Conservation (phyloP, 192 early-diverging fungal genomes). For the Coemansia sp. region DNA sequence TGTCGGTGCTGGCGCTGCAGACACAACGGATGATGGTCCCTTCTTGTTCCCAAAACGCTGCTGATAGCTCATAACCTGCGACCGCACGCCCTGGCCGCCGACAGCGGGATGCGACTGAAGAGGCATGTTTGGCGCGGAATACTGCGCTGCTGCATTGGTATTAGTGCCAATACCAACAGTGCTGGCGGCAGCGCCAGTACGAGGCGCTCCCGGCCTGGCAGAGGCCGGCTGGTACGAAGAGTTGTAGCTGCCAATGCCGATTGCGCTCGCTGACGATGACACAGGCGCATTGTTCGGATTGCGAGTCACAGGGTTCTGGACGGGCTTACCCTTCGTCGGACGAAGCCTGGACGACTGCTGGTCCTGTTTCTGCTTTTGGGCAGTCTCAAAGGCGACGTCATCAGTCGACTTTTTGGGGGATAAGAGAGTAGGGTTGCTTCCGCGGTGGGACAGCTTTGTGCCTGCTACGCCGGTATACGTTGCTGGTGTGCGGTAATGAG, state of each 20-base stretch:
- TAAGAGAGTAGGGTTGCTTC: slow-evolving; percentile 18
- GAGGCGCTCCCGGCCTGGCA: slow-evolving; percentile 16
- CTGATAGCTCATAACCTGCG: slow-evolving; percentile 49
- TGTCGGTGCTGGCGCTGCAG: slow-evolving; percentile 33
- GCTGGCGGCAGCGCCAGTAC: slow-evolving; percentile 46
- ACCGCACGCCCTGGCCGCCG: slow-evolving; percentile 29
- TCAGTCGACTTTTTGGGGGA: slow-evolving; percentile 32
- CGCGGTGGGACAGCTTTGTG: slow-evolving; percentile 31
- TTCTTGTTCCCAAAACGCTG: slow-evolving; percentile 40
- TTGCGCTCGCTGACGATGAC: slow-evolving; percentile 48
- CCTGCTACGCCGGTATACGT: slow-evolving; percentile 28
- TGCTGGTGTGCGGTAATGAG: slow-evolving; percentile 40
- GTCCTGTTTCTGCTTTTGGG: slow-evolving; percentile 14
- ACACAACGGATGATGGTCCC: slow-evolving; percentile 46
- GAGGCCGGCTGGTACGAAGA: slow-evolving; percentile 23
- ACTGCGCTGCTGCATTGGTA: slow-evolving; percentile 1
- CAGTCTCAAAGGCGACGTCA: slow-evolving; percentile 21
- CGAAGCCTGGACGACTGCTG: slow-evolving; percentile 18
- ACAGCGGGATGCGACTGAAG: slow-evolving; percentile 26
- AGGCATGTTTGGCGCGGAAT: slow-evolving; percentile 26
- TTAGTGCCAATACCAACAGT: slow-evolving; percentile 24
- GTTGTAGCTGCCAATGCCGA: slow-evolving; percentile 49
- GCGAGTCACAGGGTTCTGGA: slow-evolving; percentile 21
- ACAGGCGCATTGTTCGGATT: slow-evolving; percentile 13
- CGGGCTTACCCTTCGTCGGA: slow-evolving; percentile 18